Evolutionary conservation across 768 basidiomycete species (phyloP).

Genomic region (Sporobolomyces pararoseus): DNA sequence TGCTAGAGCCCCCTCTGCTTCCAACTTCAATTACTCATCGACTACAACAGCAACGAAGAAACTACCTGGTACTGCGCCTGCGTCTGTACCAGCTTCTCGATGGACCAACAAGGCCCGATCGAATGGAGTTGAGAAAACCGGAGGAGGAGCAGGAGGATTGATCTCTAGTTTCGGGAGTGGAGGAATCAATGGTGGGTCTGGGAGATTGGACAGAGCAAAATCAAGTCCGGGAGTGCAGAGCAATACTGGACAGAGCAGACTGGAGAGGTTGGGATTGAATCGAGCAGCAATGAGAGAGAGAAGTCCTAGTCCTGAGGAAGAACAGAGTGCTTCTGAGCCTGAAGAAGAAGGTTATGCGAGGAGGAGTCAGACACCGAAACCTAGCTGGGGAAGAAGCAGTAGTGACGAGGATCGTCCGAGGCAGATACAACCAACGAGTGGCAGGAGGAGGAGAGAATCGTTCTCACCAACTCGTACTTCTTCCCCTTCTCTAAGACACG

Average conservation of each 20-base stretch:
- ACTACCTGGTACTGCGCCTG: not conserved
- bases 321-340: not conserved
- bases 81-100: conserved; percentile 6
- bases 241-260: not conserved
- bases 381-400: not conserved
- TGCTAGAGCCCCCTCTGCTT: not conserved
- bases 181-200: not conserved
- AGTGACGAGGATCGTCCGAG: not conserved
- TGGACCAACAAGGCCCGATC: not conserved
- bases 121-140: not conserved
- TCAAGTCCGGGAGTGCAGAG: not conserved
- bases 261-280: conserved; percentile 9
- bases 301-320: conserved; percentile 1
- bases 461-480: not conserved
- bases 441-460: conserved; percentile 4
- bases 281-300: not conserved
- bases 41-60: not conserved
- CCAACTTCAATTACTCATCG: not conserved
- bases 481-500: not conserved
- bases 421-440: not conserved
- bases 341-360: not conserved
- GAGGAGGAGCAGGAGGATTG: not conserved
- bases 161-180: conserved; percentile 6
- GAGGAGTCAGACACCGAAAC: conserved; percentile 1
- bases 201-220: not conserved